These are phyloP conservation scores for Tylopilus sp. DNA, from an alignment of 768 basidiomycete species.

Conservation along the genomic window DNA sequence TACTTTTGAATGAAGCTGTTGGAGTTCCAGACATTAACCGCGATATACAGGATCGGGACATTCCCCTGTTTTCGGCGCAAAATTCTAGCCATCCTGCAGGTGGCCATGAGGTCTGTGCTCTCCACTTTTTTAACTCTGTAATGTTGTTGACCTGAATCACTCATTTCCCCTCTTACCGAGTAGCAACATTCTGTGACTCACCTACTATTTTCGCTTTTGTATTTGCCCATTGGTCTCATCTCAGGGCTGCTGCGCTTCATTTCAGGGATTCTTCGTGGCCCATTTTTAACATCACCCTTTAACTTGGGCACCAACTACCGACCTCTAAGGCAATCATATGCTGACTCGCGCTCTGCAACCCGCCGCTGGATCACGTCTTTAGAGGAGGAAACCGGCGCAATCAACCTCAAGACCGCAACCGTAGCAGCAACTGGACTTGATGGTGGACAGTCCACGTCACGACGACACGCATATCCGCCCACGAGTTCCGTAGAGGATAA, in stretches of 20 bases:
- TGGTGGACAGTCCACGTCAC: conserved; percentile 44
- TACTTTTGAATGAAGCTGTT: background rate
- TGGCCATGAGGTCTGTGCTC: conserved; percentile 7
- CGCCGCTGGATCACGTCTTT: conserved; percentile 78
- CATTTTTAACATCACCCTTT: conserved; percentile 57
- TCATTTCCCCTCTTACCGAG: background rate
- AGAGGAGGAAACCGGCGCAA: conserved; percentile 82
- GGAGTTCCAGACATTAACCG: background rate
- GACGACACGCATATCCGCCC: conserved; percentile 25
- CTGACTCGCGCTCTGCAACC: conserved; percentile 49
- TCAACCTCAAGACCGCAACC: conserved; percentile 45
- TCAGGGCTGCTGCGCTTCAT: conserved; percentile 54
- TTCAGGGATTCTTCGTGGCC: conserved; percentile 63
- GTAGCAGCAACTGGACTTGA: conserved; percentile 38
- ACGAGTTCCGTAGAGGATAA: conserved; percentile 31
- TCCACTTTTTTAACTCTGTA: too few relatives aligned
- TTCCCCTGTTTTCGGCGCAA: background rate
- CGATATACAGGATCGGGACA: background rate
- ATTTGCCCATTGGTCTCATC: conserved; percentile 54
- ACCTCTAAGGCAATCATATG: conserved; percentile 33
- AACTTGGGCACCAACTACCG: conserved; percentile 40
- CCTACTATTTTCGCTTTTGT: conserved; percentile 38
- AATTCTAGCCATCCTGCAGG: background rate
- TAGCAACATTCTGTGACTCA: conserved; percentile 7
- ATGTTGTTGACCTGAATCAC: background rate